Base-by-base conservation (phyloP, 768 basidiomycete genomes). In the Clavaria fumosa region DNA sequence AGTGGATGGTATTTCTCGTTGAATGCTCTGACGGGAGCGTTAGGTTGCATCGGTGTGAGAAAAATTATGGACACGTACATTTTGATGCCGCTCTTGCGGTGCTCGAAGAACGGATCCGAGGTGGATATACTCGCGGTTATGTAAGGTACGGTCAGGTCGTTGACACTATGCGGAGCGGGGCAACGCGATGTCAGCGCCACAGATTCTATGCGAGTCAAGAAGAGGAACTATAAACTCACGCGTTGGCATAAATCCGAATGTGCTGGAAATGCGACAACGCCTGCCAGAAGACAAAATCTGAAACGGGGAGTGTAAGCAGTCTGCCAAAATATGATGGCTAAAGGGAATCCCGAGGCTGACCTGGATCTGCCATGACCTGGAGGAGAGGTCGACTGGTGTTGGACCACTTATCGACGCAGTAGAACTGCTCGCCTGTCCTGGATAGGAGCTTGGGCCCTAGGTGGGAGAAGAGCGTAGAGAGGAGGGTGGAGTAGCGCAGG, bases 71-170 rank as follows among this genome's bases (percentile, higher is more conserved):
- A 26, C 1, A 50, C 70, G 15, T 53, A 79, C 77, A 86, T 53
- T 47, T 74, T 53, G 15, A 88, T 57, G 1, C 78, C 81, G 40
- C 64, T 77, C 1, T 52, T 57, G 15, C 60, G 55, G 43, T 70
- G 59, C 10, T 70, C 64, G 9, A 61, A 57, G 51, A 86, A 88
- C 0, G 72, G 66, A 53, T 91, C 80, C 43, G 66, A 55, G 0
- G 60, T 53, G 42, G 83, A 78, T 22, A 88, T 78, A 5, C 75
- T 73, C 5, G 81, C 72, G 1, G 83, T 86, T 11, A 79, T 58
- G 49, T 81, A 91, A 1, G 89, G 83, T 2, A 93, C 88, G 1
- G 86, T 86, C 2, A 60, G 40, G 47, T 91, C 88, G 47, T 78
- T 75, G 11, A 84, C 54, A 2, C 77, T 79, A 42, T 14, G 20